Evolutionary conservation across 805 yeast species (phyloP), one percentile per base, ranked within the genome.

Genomic region (Kodamaea leandrae): DNA sequence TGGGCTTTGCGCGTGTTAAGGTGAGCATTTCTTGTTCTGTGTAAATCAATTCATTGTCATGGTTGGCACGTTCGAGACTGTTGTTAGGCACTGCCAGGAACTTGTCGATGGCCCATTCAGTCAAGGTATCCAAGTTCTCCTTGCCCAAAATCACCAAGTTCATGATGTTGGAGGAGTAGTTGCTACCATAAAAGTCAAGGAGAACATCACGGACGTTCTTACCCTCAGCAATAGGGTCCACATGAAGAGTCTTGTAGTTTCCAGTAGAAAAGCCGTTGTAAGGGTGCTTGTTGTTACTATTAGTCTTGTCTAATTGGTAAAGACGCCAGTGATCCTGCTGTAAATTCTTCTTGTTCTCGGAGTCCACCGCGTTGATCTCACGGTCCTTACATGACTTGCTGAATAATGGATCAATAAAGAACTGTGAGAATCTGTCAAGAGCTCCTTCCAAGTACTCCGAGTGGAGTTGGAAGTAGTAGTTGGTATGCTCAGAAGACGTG

Each of bases 331-430:
- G 58, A 61, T 91, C 99, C 57, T 76, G 84, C 61, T 91, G 98
- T 39, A 93, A 68, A 59, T 91, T 91, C 66, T 93, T 91, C 60
- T 89, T 91, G 68, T 91, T 88, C 65, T 91, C 99, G 27, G 96
- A 85, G 62, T 91, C 96, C 7, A 91, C 98, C 1, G 98, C 98
- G 48, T 81, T 78, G 53, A 91, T 85, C 63, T 91, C 99, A 42
- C 97, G 75, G 56, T 89, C 96, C 57, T 88, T 86, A 57, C 96
- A 83, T 47, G 79, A 71, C 50, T 51, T 68, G 48, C 72, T 68
- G 55, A 91, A 91, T 51, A 91, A 67, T 1, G 99, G 99, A 20
- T 78, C 61, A 25, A 90, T 83, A 68, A 91, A 91, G 58, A 91
- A 91, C 60, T 91, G 98, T 4, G 96, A 77, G 61, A 91, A 91